A percentile compares a stretch with the other conserved stretches of the same genome.
These are phyloP conservation scores for barley (Hordeum vulgare) DNA, from an alignment of 176 grass and related monocot genomes.

Conservation along the genomic window DNA sequence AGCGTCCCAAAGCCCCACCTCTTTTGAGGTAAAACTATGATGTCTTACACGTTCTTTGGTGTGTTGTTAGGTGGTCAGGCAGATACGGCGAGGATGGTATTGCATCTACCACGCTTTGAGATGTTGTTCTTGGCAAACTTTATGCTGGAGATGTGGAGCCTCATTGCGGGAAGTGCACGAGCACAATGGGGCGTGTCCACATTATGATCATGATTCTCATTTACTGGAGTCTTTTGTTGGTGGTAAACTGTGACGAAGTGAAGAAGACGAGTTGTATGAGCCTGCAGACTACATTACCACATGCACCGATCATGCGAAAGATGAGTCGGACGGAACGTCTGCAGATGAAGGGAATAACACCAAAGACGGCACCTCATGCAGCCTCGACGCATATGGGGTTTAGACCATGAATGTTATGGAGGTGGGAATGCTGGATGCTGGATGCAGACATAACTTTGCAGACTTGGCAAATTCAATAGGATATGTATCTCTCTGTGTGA, in stretches of 20 bases:
- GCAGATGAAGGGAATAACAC: background rate
- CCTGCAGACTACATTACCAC: background rate
- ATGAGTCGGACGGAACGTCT: background rate
- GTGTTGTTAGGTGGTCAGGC: background rate
- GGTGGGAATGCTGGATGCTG: background rate
- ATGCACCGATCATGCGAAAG: background rate
- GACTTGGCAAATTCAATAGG: too few relatives aligned
- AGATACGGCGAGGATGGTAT: background rate
- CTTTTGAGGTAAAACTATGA: background rate
- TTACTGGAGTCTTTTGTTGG: conserved; percentile 28
- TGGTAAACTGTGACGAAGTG: conserved; percentile 54
- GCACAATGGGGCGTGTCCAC: background rate
- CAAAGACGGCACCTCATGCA: background rate
- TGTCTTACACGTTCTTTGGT: background rate
- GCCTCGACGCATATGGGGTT: background rate
- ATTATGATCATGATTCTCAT: background rate
- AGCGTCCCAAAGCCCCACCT: background rate
- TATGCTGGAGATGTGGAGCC: background rate
- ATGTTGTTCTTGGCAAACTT: background rate
- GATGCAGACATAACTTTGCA: too few relatives aligned
- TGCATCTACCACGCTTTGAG: background rate
- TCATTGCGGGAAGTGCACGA: background rate
- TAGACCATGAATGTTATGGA: background rate
- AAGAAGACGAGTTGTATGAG: conserved; percentile 93
- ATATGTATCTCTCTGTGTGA: too few relatives aligned